phyloP scores from a whole-genome alignment of 306 rosid genomes.

The Hippophae rhamnoides region DNA sequence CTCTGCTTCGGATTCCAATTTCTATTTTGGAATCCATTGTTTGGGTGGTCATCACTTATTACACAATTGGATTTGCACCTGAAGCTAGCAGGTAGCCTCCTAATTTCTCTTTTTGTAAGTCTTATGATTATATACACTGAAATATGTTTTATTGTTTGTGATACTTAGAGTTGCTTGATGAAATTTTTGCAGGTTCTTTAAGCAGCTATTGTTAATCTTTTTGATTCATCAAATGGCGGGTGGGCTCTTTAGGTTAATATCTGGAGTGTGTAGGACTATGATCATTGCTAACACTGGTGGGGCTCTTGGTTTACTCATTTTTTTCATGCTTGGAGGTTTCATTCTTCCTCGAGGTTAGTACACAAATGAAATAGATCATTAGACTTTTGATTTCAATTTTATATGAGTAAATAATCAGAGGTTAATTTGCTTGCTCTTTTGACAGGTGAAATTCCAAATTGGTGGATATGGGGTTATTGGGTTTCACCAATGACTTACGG shows the following conservation, averaged over 20 bases:
- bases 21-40: conserved; percentile 25
- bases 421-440: too few relatives aligned
- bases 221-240: conserved; percentile 88
- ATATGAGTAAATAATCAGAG: too few relatives aligned
- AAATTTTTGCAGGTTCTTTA: conserved; percentile 62
- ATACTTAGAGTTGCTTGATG: background rate
- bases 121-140: too few relatives aligned
- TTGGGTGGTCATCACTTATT: conserved; percentile 36
- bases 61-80: background rate
- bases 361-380: too few relatives aligned
- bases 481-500: conserved; percentile 33
- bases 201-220: conserved; percentile 67
- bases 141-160: too few relatives aligned
- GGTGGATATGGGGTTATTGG: conserved; percentile 50
- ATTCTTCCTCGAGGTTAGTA: conserved; percentile 66
- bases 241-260: conserved; percentile 65
- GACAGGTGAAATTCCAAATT: conserved; percentile 22
- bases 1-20: conserved; percentile 35
- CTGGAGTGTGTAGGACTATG: conserved; percentile 86
- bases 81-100: too few relatives aligned
- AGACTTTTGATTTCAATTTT: too few relatives aligned
- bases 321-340: conserved; percentile 89
- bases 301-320: conserved; percentile 55
- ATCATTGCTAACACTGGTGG: conserved; percentile 94
- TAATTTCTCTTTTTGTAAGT: too few relatives aligned